Evolutionary conservation across 306 rosid species (phyloP).

Genomic region (Malus orientalis): DNA sequence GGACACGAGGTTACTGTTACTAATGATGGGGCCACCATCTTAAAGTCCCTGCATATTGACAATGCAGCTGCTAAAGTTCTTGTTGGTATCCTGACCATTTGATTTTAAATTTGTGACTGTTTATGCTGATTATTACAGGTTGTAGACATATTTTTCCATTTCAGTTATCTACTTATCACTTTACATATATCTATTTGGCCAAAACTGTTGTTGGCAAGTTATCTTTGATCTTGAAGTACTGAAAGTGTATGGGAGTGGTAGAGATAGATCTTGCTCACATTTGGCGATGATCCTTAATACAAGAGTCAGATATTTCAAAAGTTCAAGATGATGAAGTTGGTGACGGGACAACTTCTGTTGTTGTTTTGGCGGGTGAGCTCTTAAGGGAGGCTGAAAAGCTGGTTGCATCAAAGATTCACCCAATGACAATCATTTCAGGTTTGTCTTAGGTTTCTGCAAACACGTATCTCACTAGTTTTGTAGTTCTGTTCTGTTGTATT

Average conservation of each 20-base stretch:
- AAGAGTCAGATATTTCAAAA: slow-evolving; percentile 74
- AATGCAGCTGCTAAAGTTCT: slow-evolving; percentile 99
- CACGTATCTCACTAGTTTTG: background rate
- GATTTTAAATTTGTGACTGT: background rate
- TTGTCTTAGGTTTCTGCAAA: background rate
- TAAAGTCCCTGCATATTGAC: slow-evolving; percentile 93
- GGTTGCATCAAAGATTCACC: slow-evolving; percentile 85
- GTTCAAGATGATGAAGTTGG: slow-evolving; percentile 99
- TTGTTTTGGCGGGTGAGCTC: slow-evolving; percentile 97
- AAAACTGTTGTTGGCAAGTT: background rate
- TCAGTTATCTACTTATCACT: background rate
- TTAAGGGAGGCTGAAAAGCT: slow-evolving; percentile 93
- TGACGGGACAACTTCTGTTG: slow-evolving; percentile 98
- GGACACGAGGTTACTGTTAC: slow-evolving; percentile 81
- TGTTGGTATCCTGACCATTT: slow-evolving; percentile 72
- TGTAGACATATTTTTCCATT: background rate
- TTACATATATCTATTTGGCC: no score
- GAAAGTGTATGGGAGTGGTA: background rate
- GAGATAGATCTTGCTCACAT: background rate
- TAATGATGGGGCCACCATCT: slow-evolving; percentile 95
- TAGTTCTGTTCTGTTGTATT: background rate
- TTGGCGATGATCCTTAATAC: slow-evolving; percentile 38
- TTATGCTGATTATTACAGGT: background rate
- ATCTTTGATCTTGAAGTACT: background rate
- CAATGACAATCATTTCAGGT: slow-evolving; percentile 98